These are phyloP conservation scores for Candida succiphila DNA, from an alignment of 805 yeast genomes.

Conservation along the genomic window DNA sequence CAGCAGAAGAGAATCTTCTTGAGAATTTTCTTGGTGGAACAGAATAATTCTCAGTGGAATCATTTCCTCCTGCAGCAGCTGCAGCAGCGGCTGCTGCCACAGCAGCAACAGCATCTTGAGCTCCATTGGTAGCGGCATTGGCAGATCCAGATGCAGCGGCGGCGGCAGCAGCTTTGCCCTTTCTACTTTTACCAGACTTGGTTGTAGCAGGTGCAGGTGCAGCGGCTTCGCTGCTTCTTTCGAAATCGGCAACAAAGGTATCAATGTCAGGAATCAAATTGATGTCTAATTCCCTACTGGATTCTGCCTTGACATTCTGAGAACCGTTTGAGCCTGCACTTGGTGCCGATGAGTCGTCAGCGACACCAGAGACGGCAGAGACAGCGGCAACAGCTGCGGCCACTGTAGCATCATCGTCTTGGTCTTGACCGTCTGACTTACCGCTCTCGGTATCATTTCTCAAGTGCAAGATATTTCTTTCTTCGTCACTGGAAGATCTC, in stretches of 20 bases:
- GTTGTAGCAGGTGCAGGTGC: background rate
- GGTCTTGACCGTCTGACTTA: background rate
- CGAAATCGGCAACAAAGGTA: constrained; percentile 4
- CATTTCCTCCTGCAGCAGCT: background rate
- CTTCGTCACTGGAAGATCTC: no score
- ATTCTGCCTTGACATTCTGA: background rate
- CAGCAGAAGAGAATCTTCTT: constrained; percentile 46
- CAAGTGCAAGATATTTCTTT: no score
- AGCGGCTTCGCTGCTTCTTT: background rate
- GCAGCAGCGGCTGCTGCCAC: background rate
- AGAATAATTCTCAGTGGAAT: background rate
- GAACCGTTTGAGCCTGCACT: background rate
- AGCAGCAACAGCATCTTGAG: background rate
- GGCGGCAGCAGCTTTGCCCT: background rate
- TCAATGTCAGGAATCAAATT: constrained; percentile 42
- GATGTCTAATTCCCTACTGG: constrained; percentile 54
- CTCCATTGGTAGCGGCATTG: background rate
- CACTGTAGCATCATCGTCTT: background rate
- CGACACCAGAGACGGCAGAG: no score
- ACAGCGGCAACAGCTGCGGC: constrained; percentile 1
- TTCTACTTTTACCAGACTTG: background rate
- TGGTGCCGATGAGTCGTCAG: constrained; percentile 1
- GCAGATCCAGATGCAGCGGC: background rate
- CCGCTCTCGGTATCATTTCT: no score
- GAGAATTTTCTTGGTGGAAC: constrained; percentile 27